Percentiles rank a stretch among this genome's conserved stretches.
These are phyloP conservation scores for Fusarium chuoi DNA, from an alignment of 2,329 filamentous ascomycete genomes.

Conservation along the genomic window DNA sequence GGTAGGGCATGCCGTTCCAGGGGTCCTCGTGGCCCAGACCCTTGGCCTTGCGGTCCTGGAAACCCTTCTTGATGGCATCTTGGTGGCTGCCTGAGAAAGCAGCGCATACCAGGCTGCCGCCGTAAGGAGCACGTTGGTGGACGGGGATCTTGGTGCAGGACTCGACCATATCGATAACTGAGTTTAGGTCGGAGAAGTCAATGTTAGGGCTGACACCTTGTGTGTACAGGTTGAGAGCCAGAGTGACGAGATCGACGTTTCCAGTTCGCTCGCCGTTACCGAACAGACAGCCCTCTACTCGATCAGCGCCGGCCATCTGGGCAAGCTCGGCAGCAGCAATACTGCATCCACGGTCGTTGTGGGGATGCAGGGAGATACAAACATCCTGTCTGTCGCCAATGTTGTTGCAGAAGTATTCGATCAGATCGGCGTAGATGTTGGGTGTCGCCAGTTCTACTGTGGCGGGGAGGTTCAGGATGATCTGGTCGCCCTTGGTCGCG, in stretches of 20 bases:
- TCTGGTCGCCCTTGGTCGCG: conserved; percentile 70
- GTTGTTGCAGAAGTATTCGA: conserved; percentile 92
- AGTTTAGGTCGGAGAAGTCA: conserved; percentile 91
- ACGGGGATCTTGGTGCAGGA: conserved; percentile 94
- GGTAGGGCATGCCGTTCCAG: conserved; percentile 86
- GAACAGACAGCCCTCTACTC: conserved; percentile 91
- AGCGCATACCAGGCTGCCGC: conserved; percentile 86
- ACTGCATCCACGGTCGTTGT: conserved; percentile 93
- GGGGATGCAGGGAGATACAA: conserved; percentile 88
- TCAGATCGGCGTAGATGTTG: conserved; percentile 95
- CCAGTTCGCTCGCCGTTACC: conserved; percentile 96
- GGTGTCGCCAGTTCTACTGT: conserved; percentile 96
- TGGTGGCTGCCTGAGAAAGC: conserved; percentile 94
- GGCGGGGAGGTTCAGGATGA: conserved; percentile 97
- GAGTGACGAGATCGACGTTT: conserved; percentile 93
- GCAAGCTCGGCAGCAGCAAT: conserved; percentile 90
- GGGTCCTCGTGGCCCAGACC: conserved; percentile 69
- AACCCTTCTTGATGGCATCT: conserved; percentile 95
- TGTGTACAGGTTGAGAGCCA: conserved; percentile 93
- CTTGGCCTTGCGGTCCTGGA: conserved; percentile 73
- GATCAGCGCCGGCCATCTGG: conserved; percentile 95
- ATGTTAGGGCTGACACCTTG: conserved; percentile 82
- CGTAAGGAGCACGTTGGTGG: conserved; percentile 89
- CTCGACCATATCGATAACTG: conserved; percentile 89
- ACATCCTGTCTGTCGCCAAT: conserved; percentile 88